These are phyloP conservation scores for Phytophthora hibernalis DNA, from an alignment of 352 stramenopile genomes.

Conservation along the genomic window DNA sequence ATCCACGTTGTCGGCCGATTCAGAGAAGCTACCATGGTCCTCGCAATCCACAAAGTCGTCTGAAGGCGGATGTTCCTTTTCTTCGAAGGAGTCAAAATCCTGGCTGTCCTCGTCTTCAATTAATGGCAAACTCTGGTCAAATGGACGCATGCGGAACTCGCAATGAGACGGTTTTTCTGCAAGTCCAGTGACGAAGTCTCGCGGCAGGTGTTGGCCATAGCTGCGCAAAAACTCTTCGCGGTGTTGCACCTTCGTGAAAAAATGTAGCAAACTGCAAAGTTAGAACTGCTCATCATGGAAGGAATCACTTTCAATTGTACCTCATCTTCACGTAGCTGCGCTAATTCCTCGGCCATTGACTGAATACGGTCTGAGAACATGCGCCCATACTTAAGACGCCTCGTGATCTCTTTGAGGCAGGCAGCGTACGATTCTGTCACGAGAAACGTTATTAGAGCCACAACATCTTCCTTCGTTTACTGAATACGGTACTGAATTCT, in stretches of 20 bases:
- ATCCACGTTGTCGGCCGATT: slow-evolving; percentile 49
- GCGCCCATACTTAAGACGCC: slow-evolving; percentile 71
- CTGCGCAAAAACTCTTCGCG: slow-evolving; percentile 78
- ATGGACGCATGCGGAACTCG: slow-evolving; percentile 88
- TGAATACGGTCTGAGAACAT: slow-evolving; percentile 85
- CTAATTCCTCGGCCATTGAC: slow-evolving; percentile 87
- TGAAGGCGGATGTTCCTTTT: slow-evolving; percentile 36
- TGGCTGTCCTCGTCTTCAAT: slow-evolving; percentile 57
- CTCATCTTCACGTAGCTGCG: slow-evolving; percentile 83
- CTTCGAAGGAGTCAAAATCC: slow-evolving; percentile 37
- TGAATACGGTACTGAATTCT: not conserved
- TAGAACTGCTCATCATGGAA: slow-evolving; percentile 5
- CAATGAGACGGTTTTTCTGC: slow-evolving; percentile 90
- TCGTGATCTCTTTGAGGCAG: slow-evolving; percentile 82
- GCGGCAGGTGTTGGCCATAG: slow-evolving; percentile 83
- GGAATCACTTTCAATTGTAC: slow-evolving; percentile 26
- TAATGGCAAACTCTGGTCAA: slow-evolving; percentile 81
- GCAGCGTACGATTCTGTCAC: slow-evolving; percentile 73
- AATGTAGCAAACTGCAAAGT: slow-evolving; percentile 4
- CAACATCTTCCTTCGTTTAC: not conserved
- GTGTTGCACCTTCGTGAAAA: slow-evolving; percentile 56
- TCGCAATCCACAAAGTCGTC: slow-evolving; percentile 45
- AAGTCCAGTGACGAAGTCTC: slow-evolving; percentile 82
- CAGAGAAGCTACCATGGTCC: slow-evolving; percentile 28
- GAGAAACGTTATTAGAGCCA: not conserved